phyloP scores from a whole-genome alignment of 2,329 filamentous ascomycete species.

The Sporothrix euskadiensis region DNA sequence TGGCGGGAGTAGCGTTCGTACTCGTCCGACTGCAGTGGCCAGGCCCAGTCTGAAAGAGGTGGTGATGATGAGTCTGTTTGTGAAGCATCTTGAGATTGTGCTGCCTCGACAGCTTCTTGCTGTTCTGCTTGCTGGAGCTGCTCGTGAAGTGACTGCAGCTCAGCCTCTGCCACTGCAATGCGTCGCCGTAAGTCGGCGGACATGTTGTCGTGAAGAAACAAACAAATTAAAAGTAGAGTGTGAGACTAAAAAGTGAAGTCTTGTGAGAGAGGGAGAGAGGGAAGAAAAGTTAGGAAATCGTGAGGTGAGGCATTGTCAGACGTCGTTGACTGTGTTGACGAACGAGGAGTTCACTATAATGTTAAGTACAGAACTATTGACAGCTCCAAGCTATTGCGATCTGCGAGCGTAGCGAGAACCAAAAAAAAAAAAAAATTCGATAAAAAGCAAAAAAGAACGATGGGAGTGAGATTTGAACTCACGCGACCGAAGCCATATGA shows the following conservation, averaged over 20 bases:
- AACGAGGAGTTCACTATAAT: not conserved
- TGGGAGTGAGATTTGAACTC: conserved; percentile 33
- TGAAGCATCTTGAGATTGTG: not conserved
- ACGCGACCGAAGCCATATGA: conserved; percentile 34
- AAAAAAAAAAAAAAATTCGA: conserved; percentile 6
- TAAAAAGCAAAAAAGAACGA: conserved; percentile 22
- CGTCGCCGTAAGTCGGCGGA: conserved; percentile 46
- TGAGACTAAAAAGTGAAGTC: not conserved
- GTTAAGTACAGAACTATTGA: not conserved
- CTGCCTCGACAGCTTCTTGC: conserved; percentile 21
- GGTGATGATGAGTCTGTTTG: not conserved
- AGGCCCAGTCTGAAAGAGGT: conserved; percentile 47
- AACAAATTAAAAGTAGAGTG: not conserved
- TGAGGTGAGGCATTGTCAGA: not conserved
- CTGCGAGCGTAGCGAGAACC: not conserved
- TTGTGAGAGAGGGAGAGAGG: not conserved
- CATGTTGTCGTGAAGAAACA: not conserved
- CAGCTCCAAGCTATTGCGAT: not conserved
- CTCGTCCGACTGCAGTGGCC: conserved; percentile 71
- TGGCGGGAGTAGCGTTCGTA: conserved; percentile 88
- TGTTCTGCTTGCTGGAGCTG: conserved; percentile 49
- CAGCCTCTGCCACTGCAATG: conserved; percentile 51
- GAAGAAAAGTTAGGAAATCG: not conserved
- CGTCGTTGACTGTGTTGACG: not conserved
- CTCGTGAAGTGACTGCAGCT: conserved; percentile 49